Evolutionary conservation across 164 flowering plant species (phyloP).

Genomic region (Santalum album): DNA sequence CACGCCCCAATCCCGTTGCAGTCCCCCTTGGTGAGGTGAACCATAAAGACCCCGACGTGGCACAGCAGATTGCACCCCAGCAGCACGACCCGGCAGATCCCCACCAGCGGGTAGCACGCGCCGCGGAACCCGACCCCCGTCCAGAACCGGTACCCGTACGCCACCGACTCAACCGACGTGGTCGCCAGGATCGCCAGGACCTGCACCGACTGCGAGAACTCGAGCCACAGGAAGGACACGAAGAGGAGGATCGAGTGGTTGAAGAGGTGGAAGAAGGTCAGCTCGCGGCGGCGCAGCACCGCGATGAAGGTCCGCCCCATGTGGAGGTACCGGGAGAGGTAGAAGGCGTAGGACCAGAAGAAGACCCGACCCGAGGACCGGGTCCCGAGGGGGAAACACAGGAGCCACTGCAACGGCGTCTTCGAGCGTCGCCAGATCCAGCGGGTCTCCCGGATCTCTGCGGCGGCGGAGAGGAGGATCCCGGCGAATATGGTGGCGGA

Average conservation of each 20-base stretch:
- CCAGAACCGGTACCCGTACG: conserved; percentile 78
- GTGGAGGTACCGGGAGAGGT: conserved; percentile 68
- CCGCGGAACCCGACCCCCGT: conserved; percentile 50
- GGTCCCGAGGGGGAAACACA: conserved; percentile 85
- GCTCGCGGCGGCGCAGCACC: conserved; percentile 37
- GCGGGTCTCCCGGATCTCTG: conserved; percentile 79
- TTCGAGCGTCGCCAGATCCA: conserved; percentile 67
- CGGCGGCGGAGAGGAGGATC: conserved; percentile 40
- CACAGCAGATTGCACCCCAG: conserved; percentile 51
- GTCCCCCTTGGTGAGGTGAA: conserved; percentile 70
- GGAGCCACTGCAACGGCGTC: conserved; percentile 76
- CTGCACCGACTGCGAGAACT: conserved; percentile 88
- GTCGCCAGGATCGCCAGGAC: conserved; percentile 56
- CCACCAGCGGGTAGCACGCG: conserved; percentile 53
- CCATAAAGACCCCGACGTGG: conserved; percentile 57
- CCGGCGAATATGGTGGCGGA: conserved; percentile 60
- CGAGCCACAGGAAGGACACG: conserved; percentile 78
- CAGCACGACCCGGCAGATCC: conserved; percentile 48
- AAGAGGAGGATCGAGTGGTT: conserved; percentile 41
- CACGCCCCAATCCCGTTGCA: conserved; percentile 88
- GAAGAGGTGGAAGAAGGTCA: conserved; percentile 44
- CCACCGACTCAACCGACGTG: conserved; percentile 40
- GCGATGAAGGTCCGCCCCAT: conserved; percentile 41
- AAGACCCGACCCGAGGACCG: conserved; percentile 80
- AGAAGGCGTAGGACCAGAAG: conserved; percentile 83